A percentile compares a stretch with the other conserved stretches of the same genome.
phyloP scores from a whole-genome alignment of 768 basidiomycete species.

The Artomyces pyxidatus region DNA sequence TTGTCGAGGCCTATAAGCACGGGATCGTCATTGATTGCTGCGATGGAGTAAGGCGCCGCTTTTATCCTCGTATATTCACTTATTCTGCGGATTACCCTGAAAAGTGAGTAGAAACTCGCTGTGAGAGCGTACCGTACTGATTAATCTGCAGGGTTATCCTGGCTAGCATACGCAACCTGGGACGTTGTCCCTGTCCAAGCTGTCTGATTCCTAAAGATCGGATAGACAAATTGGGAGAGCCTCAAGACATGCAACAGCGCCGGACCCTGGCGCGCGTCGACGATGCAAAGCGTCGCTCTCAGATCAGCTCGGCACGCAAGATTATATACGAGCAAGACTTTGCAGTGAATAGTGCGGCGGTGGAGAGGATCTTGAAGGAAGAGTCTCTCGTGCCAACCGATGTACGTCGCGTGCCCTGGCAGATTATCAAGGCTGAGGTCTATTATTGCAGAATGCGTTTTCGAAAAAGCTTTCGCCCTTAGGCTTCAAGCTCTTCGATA shows the following conservation, averaged over 20 bases:
- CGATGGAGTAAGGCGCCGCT: constrained; percentile 15
- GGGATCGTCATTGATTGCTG: constrained; percentile 16
- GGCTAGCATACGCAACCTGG: constrained; percentile 25
- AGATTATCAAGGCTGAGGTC: neutral
- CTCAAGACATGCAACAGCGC: constrained; percentile 14
- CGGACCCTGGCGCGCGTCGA: constrained; percentile 1
- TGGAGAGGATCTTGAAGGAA: too few relatives aligned
- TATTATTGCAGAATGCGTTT: constrained; percentile 24
- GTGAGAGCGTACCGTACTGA: constrained; percentile 30
- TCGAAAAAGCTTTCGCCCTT: constrained; percentile 14
- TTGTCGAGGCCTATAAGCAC: constrained; percentile 18
- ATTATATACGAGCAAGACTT: too few relatives aligned
- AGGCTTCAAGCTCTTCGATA: constrained; percentile 20
- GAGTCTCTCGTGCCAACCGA: too few relatives aligned
- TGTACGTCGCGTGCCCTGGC: constrained; percentile 8
- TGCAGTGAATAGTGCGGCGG: too few relatives aligned
- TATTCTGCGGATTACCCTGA: constrained; percentile 19
- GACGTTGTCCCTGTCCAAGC: too few relatives aligned
- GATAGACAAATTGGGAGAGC: too few relatives aligned
- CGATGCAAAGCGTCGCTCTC: constrained; percentile 1
- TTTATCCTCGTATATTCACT: constrained; percentile 19
- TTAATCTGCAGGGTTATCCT: constrained; percentile 21
- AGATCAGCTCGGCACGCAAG: constrained; percentile 8
- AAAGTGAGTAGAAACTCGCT: constrained; percentile 19
- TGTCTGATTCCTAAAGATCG: too few relatives aligned